These are phyloP conservation scores for Endothia cerciana DNA, from an alignment of 2,329 filamentous ascomycete genomes.

Conservation along the genomic window DNA sequence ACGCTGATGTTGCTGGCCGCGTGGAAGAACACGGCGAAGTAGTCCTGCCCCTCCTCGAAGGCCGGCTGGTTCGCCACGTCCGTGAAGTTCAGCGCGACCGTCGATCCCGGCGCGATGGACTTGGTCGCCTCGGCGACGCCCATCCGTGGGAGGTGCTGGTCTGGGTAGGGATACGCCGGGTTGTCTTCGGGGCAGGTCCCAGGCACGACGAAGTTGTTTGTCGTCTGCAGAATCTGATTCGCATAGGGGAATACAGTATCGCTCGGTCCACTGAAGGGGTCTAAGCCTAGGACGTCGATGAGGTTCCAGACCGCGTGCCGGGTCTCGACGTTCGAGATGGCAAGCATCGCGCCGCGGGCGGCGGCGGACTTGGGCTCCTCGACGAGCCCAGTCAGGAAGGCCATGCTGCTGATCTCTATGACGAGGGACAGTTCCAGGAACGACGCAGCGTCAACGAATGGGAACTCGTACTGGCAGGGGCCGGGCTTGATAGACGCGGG, in stretches of 20 bases:
- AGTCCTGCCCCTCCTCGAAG: slow-evolving; percentile 36
- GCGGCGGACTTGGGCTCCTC: slow-evolving; percentile 39
- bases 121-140: slow-evolving; percentile 34
- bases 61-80: slow-evolving; percentile 36
- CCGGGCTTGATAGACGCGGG: slow-evolving; percentile 45
- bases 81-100: slow-evolving; percentile 38
- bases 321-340: slow-evolving; percentile 42
- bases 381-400: slow-evolving; percentile 44
- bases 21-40: slow-evolving; percentile 48
- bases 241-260: slow-evolving; percentile 48
- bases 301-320: slow-evolving; percentile 47
- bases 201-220: slow-evolving; percentile 35
- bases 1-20: slow-evolving; percentile 41
- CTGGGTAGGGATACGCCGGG: slow-evolving; percentile 43
- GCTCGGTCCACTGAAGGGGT: slow-evolving; percentile 45
- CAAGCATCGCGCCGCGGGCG: slow-evolving; percentile 42
- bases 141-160: slow-evolving; percentile 41
- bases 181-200: slow-evolving; percentile 40
- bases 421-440: slow-evolving; percentile 38
- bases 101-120: slow-evolving; percentile 38
- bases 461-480: slow-evolving; percentile 8
- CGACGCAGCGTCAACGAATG: not conserved
- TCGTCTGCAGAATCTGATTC: slow-evolving; percentile 46
- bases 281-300: slow-evolving; percentile 44
- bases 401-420: slow-evolving; percentile 44